A percentile compares a stretch with the other conserved stretches of the same genome.
Conservation (phyloP, 176 grass and related monocot species). For the sorghum (Sorghum bicolor) region Sorghum_bicolor_NCBIv3 NC_012875.2:49927501-49928000, state of each 20-base stretch:
- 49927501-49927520: not conserved
- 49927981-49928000: conserved; percentile 43
- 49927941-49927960: conserved; percentile 40
- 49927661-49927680: conserved; percentile 79
- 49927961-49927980: conserved; percentile 32
- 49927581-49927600: not conserved
- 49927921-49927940: conserved; percentile 62
- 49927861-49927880: conserved; percentile 12
- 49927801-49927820: conserved; percentile 60
- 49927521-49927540: not conserved
- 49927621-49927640: conserved; percentile 36
- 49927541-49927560: not conserved
- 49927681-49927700: conserved; percentile 85
- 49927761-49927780: conserved; percentile 56
- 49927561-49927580: not conserved
- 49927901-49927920: conserved; percentile 63
- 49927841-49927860: conserved; percentile 67
- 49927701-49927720: conserved; percentile 78
- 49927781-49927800: conserved; percentile 68
- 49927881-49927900: conserved; percentile 12
- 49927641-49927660: conserved; percentile 90
- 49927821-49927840: conserved; percentile 77
- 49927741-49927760: conserved; percentile 51
- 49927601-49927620: not conserved
- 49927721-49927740: conserved; percentile 97